Base-by-base conservation (phyloP, 805 yeast genomes). In the Blastobotrys peoriensis region DNA sequence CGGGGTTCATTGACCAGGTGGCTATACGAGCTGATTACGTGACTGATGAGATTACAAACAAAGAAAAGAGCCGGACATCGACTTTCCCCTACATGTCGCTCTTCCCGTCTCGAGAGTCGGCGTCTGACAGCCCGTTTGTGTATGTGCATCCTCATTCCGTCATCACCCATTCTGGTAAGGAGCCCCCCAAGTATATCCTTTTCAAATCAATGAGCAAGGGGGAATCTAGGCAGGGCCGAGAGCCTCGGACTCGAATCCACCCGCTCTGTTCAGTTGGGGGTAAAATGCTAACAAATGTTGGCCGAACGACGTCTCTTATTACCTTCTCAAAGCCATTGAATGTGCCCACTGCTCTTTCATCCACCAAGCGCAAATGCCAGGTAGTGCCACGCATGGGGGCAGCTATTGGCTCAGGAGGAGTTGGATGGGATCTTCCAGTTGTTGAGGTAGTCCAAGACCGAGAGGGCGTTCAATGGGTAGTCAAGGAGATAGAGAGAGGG, bases 381-480 rank as follows among this genome's bases (percentile, higher is more conserved):
- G 96, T 89, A 13, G 81, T 87, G 41, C 97, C 98, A 1, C 68
- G 96, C 45, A 79, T 85, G 59, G 97, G 97, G 3, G 89, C 94
- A 8, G 73, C 79, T 4, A 70, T 82, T 36, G 95, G 95, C 8
- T 73, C 79, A 34, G 96, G 96, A 17, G 85, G 86, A 18, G 71
- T 83, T 21, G 96, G 96, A 5, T 91, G 96, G 95, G 96, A 91
- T 55, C 65, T 91, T 41, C 95, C 93, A 5, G 84, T 81, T 2
- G 69, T 82, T 21, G 82, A 86, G 60, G 93, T 88, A 2, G 68
- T 69, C 1, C 96, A 91, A 60, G 71, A 69, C 48, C 85, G 82
- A 58, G 62, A 69, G 4, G 65, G 73, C 28, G 93, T 94, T 0
- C 69, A 68, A 22, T 91, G 97, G 97, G 67, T 67, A 15, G 58